Evolutionary conservation across 1,139 yeast genomes (phyloP).

Genomic region (Magnusiomyces suaveolens): DNA sequence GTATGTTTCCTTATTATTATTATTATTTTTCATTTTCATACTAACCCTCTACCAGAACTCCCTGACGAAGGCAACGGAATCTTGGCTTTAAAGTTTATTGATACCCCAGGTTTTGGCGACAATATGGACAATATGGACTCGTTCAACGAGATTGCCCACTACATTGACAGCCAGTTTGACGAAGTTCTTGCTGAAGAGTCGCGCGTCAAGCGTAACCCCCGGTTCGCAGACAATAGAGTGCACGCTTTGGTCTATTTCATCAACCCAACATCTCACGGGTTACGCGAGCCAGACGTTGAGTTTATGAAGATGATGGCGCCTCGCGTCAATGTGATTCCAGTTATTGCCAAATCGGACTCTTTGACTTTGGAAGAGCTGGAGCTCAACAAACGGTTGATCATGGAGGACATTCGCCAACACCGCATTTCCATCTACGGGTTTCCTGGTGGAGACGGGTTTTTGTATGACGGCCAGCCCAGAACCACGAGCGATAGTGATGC

Average conservation of each 20-base stretch:
- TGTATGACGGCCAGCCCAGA: neutral
- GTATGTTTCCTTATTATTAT: constrained; percentile 16
- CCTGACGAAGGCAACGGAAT: constrained; percentile 65
- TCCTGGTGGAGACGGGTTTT: constrained; percentile 28
- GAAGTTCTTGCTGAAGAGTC: constrained; percentile 91
- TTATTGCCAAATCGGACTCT: constrained; percentile 78
- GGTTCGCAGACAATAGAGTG: constrained; percentile 67
- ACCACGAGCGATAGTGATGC: constrained; percentile 16
- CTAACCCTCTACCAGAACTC: no score
- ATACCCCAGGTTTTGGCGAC: constrained; percentile 78
- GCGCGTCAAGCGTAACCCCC: constrained; percentile 77
- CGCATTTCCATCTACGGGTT: constrained; percentile 81
- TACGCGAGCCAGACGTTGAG: constrained; percentile 63
- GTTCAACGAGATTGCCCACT: constrained; percentile 63
- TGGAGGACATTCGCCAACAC: constrained; percentile 70
- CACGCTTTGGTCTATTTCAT: constrained; percentile 65
- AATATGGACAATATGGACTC: constrained; percentile 52
- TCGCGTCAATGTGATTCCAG: constrained; percentile 80
- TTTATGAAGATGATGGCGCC: constrained; percentile 71
- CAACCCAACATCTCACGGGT: constrained; percentile 70
- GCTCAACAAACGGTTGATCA: constrained; percentile 54
- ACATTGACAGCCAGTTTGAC: constrained; percentile 83
- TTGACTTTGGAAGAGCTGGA: constrained; percentile 69
- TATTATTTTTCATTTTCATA: constrained; percentile 2
- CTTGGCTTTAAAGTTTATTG: constrained; percentile 49